Evolutionary conservation across 176 grass and related monocot genomes (phyloP), one percentile per base, ranked within the genome.

Genomic region (Aegilops tauschii): DNA sequence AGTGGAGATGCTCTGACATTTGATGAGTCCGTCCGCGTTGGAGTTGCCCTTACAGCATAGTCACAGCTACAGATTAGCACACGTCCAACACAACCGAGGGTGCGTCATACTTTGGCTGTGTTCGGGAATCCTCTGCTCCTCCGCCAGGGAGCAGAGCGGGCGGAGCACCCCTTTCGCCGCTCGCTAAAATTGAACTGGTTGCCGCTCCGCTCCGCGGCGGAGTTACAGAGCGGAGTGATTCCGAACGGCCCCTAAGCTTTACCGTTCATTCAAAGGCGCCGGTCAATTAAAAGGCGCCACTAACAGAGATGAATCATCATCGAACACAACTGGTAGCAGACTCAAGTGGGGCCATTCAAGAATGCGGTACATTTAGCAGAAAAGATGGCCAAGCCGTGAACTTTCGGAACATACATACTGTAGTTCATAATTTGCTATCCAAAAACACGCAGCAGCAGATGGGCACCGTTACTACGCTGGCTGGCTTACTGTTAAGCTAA

Each of bases 391-490:
- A 28, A 74, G 39, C 29, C 61, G 45, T 61, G 61, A 44, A 65
- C 69, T 42, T 12, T 5, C 37, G 18, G 56, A 18, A 90, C 80
- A 90, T 82, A 61, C 35, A 86, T 47, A 35, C 34, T 35, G 34
- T 35, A 89, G 35, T 82, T 39, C 76, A 66, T 80, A 11, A 75
- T 61, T 81, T 68, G 42, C 49, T 67, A 77, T 32, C 34, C 17
- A n/a, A 63, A 82, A 77, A 67, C 36, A 78, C 21, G 36, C 61
- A 70, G 30, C 59, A 68, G 23, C 23, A 61, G 13, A 61, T 39
- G 50, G 28, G 39, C 74, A 73, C 32, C 64, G 39, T 35, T n/a
- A 10, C 36, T 36, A 45, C 9, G 2, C 31, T 59, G 5, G 12
- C 21, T 69, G 40, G 32, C 74, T n/a, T 79, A 74, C 56, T 56